Evolutionary conservation across 352 stramenopile genomes (phyloP).

Genomic region (Pythium rishiriense): DNA sequence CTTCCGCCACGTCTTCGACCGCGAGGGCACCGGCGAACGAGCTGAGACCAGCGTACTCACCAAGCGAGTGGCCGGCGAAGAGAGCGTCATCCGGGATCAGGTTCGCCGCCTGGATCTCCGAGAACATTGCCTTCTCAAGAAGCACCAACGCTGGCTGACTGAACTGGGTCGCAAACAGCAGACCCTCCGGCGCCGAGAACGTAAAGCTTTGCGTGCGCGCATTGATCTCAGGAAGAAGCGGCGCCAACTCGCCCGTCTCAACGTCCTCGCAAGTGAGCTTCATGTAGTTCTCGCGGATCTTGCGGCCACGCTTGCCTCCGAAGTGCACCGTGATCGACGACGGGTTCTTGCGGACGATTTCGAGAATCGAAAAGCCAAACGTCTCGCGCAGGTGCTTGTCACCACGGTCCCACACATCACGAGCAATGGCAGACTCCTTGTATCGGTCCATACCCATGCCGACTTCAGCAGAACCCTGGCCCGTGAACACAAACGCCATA

Average conservation of each 20-base stretch:
- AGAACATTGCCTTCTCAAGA: conserved; percentile 85
- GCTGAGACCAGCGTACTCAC: conserved; percentile 84
- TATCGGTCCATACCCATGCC: conserved; percentile 92
- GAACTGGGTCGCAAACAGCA: conserved; percentile 88
- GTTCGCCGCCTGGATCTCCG: conserved; percentile 70
- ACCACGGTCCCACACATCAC: conserved; percentile 81
- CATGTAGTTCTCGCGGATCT: conserved; percentile 88
- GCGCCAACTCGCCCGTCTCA: conserved; percentile 44
- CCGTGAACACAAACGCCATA: conserved; percentile 87
- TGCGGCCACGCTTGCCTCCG: conserved; percentile 73
- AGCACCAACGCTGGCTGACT: conserved; percentile 81
- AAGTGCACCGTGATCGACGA: conserved; percentile 86
- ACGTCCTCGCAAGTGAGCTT: conserved; percentile 69
- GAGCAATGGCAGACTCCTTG: conserved; percentile 59
- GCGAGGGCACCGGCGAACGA: conserved; percentile 72
- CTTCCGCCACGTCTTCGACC: conserved; percentile 74
- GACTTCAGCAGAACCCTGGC: conserved; percentile 77
- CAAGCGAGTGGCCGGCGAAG: conserved; percentile 88
- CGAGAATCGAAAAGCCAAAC: conserved; percentile 88
- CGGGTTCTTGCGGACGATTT: conserved; percentile 88
- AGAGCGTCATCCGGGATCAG: conserved; percentile 72
- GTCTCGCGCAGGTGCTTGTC: conserved; percentile 66
- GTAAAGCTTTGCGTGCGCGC: conserved; percentile 80
- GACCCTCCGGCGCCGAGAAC: conserved; percentile 70
- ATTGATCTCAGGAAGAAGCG: conserved; percentile 82